Conservation (phyloP, 2,329 filamentous ascomycete species). For the Alternaria angustiovoidea region DNA sequence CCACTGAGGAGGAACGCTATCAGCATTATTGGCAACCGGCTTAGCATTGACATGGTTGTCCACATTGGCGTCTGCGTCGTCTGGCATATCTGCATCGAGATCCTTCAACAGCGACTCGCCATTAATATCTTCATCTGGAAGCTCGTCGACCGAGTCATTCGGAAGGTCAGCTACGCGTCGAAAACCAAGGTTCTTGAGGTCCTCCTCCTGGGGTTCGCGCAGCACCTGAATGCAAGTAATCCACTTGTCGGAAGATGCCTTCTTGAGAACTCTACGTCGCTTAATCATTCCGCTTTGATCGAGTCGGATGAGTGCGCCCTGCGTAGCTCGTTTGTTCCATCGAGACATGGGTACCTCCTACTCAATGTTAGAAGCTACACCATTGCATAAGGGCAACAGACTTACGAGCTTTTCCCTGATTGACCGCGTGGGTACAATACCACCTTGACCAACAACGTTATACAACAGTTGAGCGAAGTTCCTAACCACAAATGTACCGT, state of each 20-base stretch:
- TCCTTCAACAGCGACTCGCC: constrained; percentile 43
- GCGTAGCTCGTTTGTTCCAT: constrained; percentile 51
- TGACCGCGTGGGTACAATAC: constrained; percentile 62
- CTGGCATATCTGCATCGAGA: constrained; percentile 42
- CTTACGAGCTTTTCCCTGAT: constrained; percentile 59
- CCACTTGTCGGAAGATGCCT: constrained; percentile 37
- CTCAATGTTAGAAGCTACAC: constrained; percentile 22
- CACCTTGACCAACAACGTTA: constrained; percentile 57
- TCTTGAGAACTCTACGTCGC: constrained; percentile 44
- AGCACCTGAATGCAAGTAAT: constrained; percentile 53
- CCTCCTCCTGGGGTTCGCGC: constrained; percentile 48
- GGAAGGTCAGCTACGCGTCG: constrained; percentile 25
- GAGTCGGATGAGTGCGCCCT: constrained; percentile 51
- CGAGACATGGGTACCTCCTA: constrained; percentile 44
- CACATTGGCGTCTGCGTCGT: constrained; percentile 26
- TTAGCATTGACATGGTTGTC: constrained; percentile 27
- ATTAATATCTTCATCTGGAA: constrained; percentile 41
- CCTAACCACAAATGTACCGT: constrained; percentile 57
- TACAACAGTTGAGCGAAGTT: constrained; percentile 60
- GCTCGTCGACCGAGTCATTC: constrained; percentile 27
- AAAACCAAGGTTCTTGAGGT: constrained; percentile 45
- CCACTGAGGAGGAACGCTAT: constrained; percentile 61
- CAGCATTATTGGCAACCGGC: constrained; percentile 27
- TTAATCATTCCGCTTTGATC: constrained; percentile 52
- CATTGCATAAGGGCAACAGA: not conserved